Conservation (phyloP, 768 basidiomycete genomes). For the Holtermanniella nyarrowii region DNA sequence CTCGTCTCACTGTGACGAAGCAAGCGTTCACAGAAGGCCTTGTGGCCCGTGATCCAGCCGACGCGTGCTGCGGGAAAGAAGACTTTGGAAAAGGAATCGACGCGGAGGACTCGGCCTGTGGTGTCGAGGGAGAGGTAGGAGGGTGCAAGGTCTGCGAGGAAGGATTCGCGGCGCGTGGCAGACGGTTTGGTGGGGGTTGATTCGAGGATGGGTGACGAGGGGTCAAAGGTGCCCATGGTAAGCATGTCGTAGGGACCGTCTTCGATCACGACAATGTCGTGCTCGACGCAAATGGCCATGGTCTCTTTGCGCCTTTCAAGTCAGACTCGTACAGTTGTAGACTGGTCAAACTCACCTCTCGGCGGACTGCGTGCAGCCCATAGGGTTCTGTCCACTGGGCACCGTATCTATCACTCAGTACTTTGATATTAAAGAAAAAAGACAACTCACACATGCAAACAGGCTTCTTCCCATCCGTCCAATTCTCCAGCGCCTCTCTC, state of each 20-base stretch:
- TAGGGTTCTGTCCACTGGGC: neutral
- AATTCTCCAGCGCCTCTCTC: neutral
- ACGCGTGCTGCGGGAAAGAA: slow-evolving; percentile 26
- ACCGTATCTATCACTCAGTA: neutral
- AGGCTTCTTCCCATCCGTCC: neutral
- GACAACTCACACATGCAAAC: neutral
- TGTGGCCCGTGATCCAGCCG: slow-evolving; percentile 8
- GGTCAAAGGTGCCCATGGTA: neutral
- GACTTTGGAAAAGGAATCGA: slow-evolving; percentile 33
- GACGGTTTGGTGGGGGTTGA: neutral
- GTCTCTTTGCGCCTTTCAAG: neutral
- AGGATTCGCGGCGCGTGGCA: neutral
- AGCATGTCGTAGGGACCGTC: slow-evolving; percentile 1
- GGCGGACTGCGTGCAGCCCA: neutral
- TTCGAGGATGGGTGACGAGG: neutral
- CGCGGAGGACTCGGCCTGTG: slow-evolving; percentile 27
- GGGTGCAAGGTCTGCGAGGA: slow-evolving; percentile 2
- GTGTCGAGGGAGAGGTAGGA: slow-evolving; percentile 11
- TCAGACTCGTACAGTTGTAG: neutral
- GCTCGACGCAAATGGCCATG: neutral
- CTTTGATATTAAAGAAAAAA: neutral
- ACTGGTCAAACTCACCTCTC: neutral
- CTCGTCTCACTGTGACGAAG: neutral
- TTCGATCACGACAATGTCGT: neutral
- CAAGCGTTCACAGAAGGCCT: neutral